A percentile compares a stretch with the other conserved stretches of the same genome.
Conservation (phyloP, 805 yeast genomes). For the Suhomyces canberraensis region DNA sequence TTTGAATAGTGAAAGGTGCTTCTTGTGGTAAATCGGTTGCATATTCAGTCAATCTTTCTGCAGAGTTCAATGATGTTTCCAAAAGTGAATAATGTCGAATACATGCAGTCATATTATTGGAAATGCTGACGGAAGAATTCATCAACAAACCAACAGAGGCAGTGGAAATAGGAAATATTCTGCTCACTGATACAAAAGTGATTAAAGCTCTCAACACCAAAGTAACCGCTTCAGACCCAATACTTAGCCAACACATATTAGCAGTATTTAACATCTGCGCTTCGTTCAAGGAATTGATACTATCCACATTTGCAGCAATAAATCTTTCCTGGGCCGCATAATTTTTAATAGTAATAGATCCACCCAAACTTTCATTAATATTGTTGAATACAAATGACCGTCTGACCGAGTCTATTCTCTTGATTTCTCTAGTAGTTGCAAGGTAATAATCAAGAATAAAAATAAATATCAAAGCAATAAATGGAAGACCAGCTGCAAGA, state of each 20-base stretch:
- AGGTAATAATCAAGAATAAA: conserved; percentile 55
- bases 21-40: conserved; percentile 59
- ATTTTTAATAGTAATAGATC: conserved; percentile 61
- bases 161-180: conserved; percentile 49
- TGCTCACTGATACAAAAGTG: conserved; percentile 54
- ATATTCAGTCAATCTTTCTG: conserved; percentile 48
- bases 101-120: conserved; percentile 50
- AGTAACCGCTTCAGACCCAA: conserved; percentile 56
- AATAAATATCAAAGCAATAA: conserved; percentile 44
- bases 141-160: conserved; percentile 66
- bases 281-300: conserved; percentile 61
- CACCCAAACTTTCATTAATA: conserved; percentile 67
- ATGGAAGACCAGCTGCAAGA: conserved; percentile 64
- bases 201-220: conserved; percentile 37
- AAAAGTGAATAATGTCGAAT: conserved; percentile 64
- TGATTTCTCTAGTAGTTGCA: conserved; percentile 70
- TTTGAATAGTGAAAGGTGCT: conserved; percentile 51
- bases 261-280: conserved; percentile 61
- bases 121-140: conserved; percentile 53
- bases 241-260: conserved; percentile 69
- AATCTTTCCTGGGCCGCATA: conserved; percentile 49
- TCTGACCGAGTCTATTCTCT: conserved; percentile 68
- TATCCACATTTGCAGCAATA: conserved; percentile 39
- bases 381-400: conserved; percentile 68
- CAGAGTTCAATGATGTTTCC: conserved; percentile 75